Conservation (phyloP, 805 yeast genomes). For the Clavispora vitiphila region DNA sequence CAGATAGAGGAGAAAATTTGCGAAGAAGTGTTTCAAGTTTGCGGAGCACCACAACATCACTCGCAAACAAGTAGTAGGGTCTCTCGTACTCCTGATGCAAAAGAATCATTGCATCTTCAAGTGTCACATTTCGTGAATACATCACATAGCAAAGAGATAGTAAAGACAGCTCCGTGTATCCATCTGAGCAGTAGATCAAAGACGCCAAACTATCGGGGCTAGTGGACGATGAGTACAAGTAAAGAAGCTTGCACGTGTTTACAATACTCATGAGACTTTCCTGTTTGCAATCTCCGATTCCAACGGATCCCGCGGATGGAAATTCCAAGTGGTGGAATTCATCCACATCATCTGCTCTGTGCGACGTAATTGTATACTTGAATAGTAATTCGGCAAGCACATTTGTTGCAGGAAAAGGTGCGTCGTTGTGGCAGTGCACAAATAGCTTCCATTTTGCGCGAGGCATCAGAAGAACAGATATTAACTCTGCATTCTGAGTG, state of each 20-base stretch:
- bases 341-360: conserved; percentile 16
- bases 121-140: conserved; percentile 54
- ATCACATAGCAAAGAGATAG: conserved; percentile 66
- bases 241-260: conserved; percentile 65
- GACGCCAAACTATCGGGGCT: conserved; percentile 36
- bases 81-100: conserved; percentile 62
- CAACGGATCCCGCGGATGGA: conserved; percentile 82
- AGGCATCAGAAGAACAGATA: conserved; percentile 37
- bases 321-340: conserved; percentile 43
- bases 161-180: conserved; percentile 88
- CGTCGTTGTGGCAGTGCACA: conserved; percentile 57
- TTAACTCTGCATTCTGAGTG: conserved; percentile 3
- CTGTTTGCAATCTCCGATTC: conserved; percentile 64
- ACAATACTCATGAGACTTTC: conserved; percentile 60
- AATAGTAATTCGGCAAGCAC: conserved; percentile 33
- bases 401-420: conserved; percentile 44
- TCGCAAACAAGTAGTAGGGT: conserved; percentile 78
- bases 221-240: conserved; percentile 28
- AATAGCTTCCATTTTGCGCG: conserved; percentile 50
- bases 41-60: conserved; percentile 62
- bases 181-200: conserved; percentile 78
- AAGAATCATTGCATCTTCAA: conserved; percentile 62
- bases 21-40: conserved; percentile 61
- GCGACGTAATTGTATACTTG: conserved; percentile 26
- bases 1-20: conserved; percentile 49